Evolutionary conservation across 768 basidiomycete species (phyloP).

Genomic region (Podaxis pistillaris): DNA sequence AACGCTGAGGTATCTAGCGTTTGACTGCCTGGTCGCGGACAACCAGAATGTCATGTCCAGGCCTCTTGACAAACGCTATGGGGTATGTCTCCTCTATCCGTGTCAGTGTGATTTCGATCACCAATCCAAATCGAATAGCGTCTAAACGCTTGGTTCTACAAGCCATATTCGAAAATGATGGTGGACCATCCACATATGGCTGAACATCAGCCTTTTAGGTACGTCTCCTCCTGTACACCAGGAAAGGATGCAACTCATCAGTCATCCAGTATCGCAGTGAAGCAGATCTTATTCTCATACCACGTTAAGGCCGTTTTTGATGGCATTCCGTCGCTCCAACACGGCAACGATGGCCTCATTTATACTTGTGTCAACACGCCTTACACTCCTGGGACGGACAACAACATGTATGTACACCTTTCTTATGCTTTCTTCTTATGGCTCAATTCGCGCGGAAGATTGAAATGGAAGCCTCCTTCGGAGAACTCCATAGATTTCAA

Average conservation of each 20-base stretch:
- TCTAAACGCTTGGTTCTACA: slow-evolving; percentile 77
- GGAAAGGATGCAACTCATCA: slow-evolving; percentile 15
- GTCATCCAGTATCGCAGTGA: slow-evolving; percentile 71
- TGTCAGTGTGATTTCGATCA: slow-evolving; percentile 14
- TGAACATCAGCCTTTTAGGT: slow-evolving; percentile 79
- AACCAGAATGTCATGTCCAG: slow-evolving; percentile 84
- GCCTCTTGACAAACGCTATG: slow-evolving; percentile 83
- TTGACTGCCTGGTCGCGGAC: slow-evolving; percentile 90
- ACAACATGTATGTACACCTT: slow-evolving; percentile 66
- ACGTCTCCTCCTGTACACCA: slow-evolving; percentile 28
- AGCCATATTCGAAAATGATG: slow-evolving; percentile 73
- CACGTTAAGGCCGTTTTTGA: slow-evolving; percentile 83
- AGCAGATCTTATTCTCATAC: slow-evolving; percentile 86
- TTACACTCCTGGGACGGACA: slow-evolving; percentile 84
- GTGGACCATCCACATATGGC: slow-evolving; percentile 67
- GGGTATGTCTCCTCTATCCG: slow-evolving; percentile 49
- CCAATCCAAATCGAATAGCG: slow-evolving; percentile 43
- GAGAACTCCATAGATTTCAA: slow-evolving; percentile 99
- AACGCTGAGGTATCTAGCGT: slow-evolving; percentile 79
- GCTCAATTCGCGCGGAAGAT: slow-evolving; percentile 39
- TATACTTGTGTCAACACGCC: slow-evolving; percentile 88
- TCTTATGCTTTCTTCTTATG: neutral
- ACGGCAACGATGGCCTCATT: slow-evolving; percentile 94
- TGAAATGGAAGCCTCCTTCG: slow-evolving; percentile 99
- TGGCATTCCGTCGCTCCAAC: slow-evolving; percentile 83